phyloP scores from a whole-genome alignment of 208 protist species.

The Tritrichomonas musculus region DNA sequence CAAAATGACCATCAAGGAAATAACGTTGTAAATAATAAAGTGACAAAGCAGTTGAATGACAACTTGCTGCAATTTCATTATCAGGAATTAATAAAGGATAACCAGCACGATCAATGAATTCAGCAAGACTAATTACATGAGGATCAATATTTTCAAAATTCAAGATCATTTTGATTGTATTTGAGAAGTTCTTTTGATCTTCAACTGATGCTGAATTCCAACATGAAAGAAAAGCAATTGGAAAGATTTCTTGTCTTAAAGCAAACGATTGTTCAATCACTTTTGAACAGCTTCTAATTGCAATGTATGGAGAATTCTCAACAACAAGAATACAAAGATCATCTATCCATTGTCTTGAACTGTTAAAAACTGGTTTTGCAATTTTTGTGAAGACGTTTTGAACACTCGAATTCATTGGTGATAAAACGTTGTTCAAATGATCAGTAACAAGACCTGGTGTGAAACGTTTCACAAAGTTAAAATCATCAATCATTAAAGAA shows the following conservation, averaged over 20 bases:
- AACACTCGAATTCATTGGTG: not conserved
- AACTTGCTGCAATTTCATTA: not conserved
- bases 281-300: not conserved
- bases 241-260: not conserved
- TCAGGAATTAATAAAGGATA: not conserved
- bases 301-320: not conserved
- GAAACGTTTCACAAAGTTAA: not conserved
- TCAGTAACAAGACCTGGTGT: not conserved
- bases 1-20: not conserved
- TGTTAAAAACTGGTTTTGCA: not conserved
- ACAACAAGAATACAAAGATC: not conserved
- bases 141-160: not conserved
- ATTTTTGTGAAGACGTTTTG: not conserved
- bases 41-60: not conserved
- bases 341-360: not conserved
- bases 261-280: not conserved
- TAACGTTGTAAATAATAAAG: not conserved
- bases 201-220: not conserved
- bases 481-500: not conserved
- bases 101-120: not conserved
- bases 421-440: not conserved
- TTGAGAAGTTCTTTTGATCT: not conserved
- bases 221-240: constrained; percentile 13
- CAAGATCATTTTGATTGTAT: not conserved
- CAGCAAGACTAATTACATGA: not conserved